A percentile compares a stretch with the other conserved stretches of the same genome.
phyloP scores from a whole-genome alignment of 352 stramenopile genomes.

The Pelagophyceae sp. region DNA sequence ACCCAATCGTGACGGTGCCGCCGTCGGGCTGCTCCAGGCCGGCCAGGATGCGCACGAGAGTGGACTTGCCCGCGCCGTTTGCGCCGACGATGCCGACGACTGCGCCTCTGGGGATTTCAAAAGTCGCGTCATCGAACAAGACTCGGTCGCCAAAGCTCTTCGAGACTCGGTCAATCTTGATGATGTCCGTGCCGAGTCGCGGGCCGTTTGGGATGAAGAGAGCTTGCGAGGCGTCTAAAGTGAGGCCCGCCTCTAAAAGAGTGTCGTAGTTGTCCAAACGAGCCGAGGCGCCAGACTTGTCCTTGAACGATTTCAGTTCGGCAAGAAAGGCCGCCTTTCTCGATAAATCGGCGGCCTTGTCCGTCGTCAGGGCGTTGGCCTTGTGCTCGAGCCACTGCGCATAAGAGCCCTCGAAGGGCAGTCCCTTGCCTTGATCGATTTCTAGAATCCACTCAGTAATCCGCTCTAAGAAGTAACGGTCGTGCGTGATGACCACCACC shows the following conservation, averaged over 20 bases:
- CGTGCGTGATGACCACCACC: constrained; percentile 94
- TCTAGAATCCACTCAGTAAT: constrained; percentile 94
- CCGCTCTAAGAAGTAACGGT: constrained; percentile 97
- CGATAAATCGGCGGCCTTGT: constrained; percentile 76
- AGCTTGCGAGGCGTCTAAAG: constrained; percentile 53
- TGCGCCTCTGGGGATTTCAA: constrained; percentile 52
- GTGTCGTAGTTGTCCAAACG: constrained; percentile 76
- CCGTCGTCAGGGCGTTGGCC: constrained; percentile 80
- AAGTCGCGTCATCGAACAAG: constrained; percentile 60
- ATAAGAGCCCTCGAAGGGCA: constrained; percentile 96
- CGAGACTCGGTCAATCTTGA: constrained; percentile 45
- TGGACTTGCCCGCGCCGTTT: constrained; percentile 65
- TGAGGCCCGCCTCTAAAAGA: constrained; percentile 57
- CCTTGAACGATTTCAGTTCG: constrained; percentile 80
- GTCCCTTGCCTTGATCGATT: constrained; percentile 81
- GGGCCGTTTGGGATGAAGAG: constrained; percentile 76
- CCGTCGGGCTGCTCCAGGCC: constrained; percentile 50
- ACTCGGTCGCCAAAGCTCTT: constrained; percentile 55
- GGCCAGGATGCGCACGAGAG: constrained; percentile 64
- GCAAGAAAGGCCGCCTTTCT: constrained; percentile 84
- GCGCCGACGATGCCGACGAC: constrained; percentile 79
- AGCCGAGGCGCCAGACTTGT: constrained; percentile 70
- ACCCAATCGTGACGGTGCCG: constrained; percentile 53
- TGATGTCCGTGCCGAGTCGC: constrained; percentile 79
- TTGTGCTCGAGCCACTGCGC: constrained; percentile 89